A percentile compares a stretch with the other conserved stretches of the same genome.
Conservation (phyloP, 176 grass and related monocot genomes). For the Raddia distichophylla region DNA sequence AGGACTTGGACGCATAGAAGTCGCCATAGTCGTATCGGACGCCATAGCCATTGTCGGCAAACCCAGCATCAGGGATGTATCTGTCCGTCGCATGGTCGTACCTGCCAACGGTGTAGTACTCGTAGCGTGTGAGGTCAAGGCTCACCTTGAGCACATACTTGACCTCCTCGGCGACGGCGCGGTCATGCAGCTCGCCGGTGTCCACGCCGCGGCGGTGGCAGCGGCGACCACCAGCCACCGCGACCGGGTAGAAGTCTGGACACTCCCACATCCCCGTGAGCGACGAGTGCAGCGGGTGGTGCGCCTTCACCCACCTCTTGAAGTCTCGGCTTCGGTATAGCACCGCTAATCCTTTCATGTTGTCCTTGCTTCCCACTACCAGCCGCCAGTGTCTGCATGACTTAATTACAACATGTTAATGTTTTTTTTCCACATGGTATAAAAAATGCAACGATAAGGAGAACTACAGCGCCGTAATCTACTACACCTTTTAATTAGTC, state of each 20-base stretch:
- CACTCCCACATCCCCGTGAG: slow-evolving; percentile 93
- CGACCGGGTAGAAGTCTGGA: slow-evolving; percentile 87
- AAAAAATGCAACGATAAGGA: no score
- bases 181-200: slow-evolving; percentile 55
- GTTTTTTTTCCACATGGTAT: no score
- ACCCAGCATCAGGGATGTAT: slow-evolving; percentile 48
- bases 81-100: slow-evolving; percentile 65
- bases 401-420: no score
- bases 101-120: slow-evolving; percentile 63
- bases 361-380: slow-evolving; percentile 57
- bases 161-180: slow-evolving; percentile 34
- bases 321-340: slow-evolving; percentile 77
- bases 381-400: slow-evolving; percentile 47
- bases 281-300: slow-evolving; percentile 55
- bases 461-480: no score
- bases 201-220: slow-evolving; percentile 60
- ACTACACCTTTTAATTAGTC: no score
- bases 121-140: slow-evolving; percentile 58
- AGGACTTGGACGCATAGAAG: slow-evolving; percentile 62
- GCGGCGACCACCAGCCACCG: slow-evolving; percentile 43
- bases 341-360: slow-evolving; percentile 50
- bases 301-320: slow-evolving; percentile 49
- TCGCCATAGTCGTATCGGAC: slow-evolving; percentile 68
- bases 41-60: slow-evolving; percentile 49
- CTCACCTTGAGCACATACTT: slow-evolving; percentile 87